These are phyloP conservation scores for Saccharum hybrid DNA, from an alignment of 202 grass and related monocot species.

Conservation along the genomic window DNA sequence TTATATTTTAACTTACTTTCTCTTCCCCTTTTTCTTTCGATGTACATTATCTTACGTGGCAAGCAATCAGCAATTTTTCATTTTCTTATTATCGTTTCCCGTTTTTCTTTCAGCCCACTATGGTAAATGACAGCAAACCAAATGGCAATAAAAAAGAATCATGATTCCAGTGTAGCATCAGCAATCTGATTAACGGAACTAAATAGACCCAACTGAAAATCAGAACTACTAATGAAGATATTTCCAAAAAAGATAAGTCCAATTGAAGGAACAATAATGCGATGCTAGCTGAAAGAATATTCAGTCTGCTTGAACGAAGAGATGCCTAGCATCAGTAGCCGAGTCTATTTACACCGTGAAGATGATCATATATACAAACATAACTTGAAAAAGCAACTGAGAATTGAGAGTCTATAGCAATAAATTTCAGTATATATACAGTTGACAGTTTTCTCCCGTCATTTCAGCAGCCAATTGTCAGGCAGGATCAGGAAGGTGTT, in stretches of 20 bases:
- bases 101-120: neutral
- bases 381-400: slow-evolving; percentile 36
- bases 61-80: neutral
- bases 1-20: no score
- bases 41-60: neutral
- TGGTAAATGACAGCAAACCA: neutral
- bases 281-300: slow-evolving; percentile 44
- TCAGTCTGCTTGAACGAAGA: slow-evolving; percentile 52
- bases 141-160: neutral
- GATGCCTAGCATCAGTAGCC: slow-evolving; percentile 41
- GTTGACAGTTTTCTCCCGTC: slow-evolving; percentile 77
- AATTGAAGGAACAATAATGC: neutral
- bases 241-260: neutral
- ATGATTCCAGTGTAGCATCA: neutral
- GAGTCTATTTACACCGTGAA: slow-evolving; percentile 54
- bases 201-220: neutral
- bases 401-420: slow-evolving; percentile 41
- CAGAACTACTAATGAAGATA: neutral
- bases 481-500: slow-evolving; percentile 88
- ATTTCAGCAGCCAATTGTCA: slow-evolving; percentile 81
- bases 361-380: slow-evolving; percentile 49
- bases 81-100: neutral
- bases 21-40: no score
- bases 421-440: slow-evolving; percentile 75
- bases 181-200: neutral